phyloP scores from a whole-genome alignment of 305 asterid genomes.

The Stenogyne calaminthoides region DNA sequence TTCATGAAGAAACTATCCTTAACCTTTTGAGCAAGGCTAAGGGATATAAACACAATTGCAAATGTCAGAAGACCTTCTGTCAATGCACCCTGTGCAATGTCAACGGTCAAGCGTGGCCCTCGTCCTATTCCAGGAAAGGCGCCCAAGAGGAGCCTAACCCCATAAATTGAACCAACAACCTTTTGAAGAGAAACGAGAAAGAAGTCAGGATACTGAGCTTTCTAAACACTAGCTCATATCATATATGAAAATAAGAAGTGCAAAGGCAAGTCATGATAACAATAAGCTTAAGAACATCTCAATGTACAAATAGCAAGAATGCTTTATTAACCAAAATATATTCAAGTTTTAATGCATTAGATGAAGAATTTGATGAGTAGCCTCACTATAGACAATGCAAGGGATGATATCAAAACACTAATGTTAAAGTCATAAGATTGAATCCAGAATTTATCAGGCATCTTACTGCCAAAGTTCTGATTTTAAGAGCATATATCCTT shows the following conservation, averaged over 20 bases:
- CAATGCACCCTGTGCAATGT: constrained; percentile 71
- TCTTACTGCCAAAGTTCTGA: neutral
- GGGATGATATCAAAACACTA: neutral
- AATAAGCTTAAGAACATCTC: neutral
- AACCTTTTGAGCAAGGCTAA: constrained; percentile 53
- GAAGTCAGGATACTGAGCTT: neutral
- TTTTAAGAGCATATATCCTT: neutral
- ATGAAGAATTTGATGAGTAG: neutral
- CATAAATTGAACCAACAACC: constrained; percentile 74
- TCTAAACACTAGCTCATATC: neutral
- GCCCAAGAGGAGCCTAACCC: constrained; percentile 58
- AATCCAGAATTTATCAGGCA: neutral
- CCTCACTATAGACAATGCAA: neutral
- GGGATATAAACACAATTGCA: constrained; percentile 57
- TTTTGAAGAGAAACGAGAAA: constrained; percentile 26
- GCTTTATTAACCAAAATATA: neutral
- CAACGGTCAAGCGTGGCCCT: constrained; percentile 69
- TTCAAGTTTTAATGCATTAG: neutral
- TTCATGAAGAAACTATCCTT: constrained; percentile 63
- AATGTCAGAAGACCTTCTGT: constrained; percentile 81
- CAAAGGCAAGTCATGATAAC: neutral
- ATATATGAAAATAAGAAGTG: neutral
- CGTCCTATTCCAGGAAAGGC: constrained; percentile 66
- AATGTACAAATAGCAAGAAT: neutral
- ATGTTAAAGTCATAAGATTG: neutral